phyloP scores from a whole-genome alignment of 2,329 filamentous ascomycete species.

The Xylariaceae sp. region DNA sequence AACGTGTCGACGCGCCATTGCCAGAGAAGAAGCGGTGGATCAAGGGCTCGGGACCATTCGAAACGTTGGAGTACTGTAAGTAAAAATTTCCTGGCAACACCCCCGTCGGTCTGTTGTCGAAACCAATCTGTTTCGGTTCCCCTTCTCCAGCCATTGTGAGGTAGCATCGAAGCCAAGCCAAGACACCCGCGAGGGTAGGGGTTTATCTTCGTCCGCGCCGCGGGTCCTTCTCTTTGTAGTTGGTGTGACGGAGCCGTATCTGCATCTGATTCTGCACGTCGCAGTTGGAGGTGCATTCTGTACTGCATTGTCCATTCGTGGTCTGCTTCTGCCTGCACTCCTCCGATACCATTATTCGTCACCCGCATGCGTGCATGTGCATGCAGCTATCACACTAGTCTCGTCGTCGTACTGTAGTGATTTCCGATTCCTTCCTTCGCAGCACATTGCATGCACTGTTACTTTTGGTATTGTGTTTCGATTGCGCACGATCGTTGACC shows the following conservation, averaged over 20 bases:
- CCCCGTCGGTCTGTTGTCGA: conserved; percentile 23
- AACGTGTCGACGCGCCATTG: conserved; percentile 12
- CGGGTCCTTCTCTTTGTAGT: background rate
- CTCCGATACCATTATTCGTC: conserved; percentile 3
- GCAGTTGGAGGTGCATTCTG: conserved; percentile 7
- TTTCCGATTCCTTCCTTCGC: conserved; percentile 3
- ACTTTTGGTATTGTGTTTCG: conserved; percentile 1
- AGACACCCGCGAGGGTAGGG: conserved; percentile 13
- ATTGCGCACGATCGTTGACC: conserved; percentile 6
- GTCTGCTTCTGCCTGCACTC: conserved; percentile 4
- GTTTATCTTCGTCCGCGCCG: conserved; percentile 6
- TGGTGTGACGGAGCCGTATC: conserved; percentile 11
- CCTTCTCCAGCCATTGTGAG: conserved; percentile 19
- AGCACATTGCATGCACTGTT: conserved; percentile 4
- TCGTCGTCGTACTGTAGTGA: background rate
- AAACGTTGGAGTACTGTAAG: conserved; percentile 43
- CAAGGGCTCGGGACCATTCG: conserved; percentile 23
- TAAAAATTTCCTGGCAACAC: conserved; percentile 33
- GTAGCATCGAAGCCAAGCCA: conserved; percentile 19
- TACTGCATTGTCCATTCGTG: conserved; percentile 3
- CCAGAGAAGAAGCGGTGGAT: conserved; percentile 28
- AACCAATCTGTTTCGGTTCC: conserved; percentile 24
- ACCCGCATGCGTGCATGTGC: background rate
- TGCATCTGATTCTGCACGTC: conserved; percentile 10
- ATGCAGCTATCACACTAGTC: too few relatives aligned